phyloP scores from a whole-genome alignment of 2,329 filamentous ascomycete genomes.

The Fonsecaea pugnacius region DNA sequence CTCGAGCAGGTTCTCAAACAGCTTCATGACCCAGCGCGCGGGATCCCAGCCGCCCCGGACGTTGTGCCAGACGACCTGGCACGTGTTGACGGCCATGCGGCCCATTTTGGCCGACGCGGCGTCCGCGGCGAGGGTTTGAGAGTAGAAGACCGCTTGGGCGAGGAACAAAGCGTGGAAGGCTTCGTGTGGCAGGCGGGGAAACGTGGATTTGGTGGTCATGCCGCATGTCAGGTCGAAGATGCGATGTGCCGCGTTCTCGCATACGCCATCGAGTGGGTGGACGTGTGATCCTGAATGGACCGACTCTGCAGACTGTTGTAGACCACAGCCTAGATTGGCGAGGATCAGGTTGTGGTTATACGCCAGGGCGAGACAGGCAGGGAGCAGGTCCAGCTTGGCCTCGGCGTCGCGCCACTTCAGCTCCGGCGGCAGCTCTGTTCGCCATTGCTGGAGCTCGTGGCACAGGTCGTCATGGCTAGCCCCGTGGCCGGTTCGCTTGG shows the following conservation, averaged over 20 bases:
- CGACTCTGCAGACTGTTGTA: neutral
- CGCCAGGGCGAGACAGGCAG: neutral
- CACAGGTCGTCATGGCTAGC: neutral
- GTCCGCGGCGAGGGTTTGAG: neutral
- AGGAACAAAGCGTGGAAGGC: neutral
- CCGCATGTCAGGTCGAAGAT: neutral
- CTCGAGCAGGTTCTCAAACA: neutral
- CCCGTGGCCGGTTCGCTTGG: neutral
- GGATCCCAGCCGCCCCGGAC: neutral
- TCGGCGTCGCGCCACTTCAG: neutral
- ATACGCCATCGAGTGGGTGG: neutral
- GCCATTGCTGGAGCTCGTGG: neutral
- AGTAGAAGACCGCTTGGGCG: neutral
- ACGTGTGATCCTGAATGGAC: neutral
- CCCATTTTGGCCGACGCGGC: neutral
- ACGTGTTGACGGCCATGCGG: neutral
- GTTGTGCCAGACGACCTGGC: neutral
- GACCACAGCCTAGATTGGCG: neutral
- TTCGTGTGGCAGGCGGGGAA: neutral
- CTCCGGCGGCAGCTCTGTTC: neutral
- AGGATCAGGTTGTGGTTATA: neutral
- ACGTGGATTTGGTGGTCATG: neutral
- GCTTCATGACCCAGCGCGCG: neutral
- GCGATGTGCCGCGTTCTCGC: neutral
- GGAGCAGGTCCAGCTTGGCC: neutral